Conservation (phyloP, 257 asterid genomes). For the Echium plantagineum region DNA sequence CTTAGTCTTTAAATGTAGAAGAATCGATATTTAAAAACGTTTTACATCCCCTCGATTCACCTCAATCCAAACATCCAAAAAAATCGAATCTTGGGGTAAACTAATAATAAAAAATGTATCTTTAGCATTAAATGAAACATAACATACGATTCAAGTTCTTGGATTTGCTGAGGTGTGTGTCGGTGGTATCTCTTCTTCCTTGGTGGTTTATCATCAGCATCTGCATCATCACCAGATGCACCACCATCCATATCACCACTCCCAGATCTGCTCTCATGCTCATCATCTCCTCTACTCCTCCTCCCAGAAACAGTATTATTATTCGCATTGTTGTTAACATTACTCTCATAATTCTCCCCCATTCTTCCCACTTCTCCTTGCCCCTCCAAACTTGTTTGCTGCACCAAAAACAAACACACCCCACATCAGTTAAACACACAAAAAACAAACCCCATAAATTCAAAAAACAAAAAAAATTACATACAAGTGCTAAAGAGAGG, state of each 20-base stretch:
- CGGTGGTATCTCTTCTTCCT: conserved; percentile 91
- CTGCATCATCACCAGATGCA: conserved; percentile 80
- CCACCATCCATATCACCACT: conserved; percentile 83
- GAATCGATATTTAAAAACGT: no score
- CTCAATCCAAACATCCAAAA: no score
- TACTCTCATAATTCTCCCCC: conserved; percentile 34
- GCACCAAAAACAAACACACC: neutral
- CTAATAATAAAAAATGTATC: no score
- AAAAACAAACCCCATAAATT: neutral
- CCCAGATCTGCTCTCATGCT: conserved; percentile 94
- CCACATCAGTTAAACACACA: no score
- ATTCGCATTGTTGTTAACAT: neutral
- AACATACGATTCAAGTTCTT: conserved; percentile 78
- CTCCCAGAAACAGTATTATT: conserved; percentile 31
- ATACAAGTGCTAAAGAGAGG: conserved; percentile 94
- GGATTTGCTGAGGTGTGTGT: conserved; percentile 98
- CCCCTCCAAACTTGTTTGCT: conserved; percentile 82
- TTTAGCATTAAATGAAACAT: neutral
- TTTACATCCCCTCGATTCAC: no score
- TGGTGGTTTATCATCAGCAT: conserved; percentile 60
- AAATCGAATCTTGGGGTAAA: no score
- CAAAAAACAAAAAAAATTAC: neutral
- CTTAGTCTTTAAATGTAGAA: neutral
- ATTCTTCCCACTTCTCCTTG: conserved; percentile 48
- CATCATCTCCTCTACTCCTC: conserved; percentile 73